Conservation (phyloP, 2,329 filamentous ascomycete genomes). For the Torrubiella hemipterigena region DNA sequence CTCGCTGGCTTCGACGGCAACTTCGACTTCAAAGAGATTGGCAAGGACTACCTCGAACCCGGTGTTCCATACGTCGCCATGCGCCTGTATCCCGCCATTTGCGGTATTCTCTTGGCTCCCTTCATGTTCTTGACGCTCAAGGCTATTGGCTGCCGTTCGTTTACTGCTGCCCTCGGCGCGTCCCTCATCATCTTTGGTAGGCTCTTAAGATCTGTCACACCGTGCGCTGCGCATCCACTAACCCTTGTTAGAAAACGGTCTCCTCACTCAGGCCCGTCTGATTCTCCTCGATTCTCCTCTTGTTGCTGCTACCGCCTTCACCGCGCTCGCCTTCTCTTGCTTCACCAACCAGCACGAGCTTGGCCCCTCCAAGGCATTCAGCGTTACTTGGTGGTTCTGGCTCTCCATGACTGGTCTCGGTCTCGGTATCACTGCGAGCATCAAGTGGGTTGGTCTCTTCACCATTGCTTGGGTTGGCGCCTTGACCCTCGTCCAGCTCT, state of each 20-base stretch:
- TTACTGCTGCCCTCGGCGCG: conserved; percentile 72
- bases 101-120: conserved; percentile 78
- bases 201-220: conserved; percentile 19
- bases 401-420: conserved; percentile 74
- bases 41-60: conserved; percentile 94
- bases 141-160: conserved; percentile 76
- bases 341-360: conserved; percentile 97
- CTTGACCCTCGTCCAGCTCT: conserved; percentile 84
- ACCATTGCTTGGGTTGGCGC: conserved; percentile 96
- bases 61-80: conserved; percentile 95
- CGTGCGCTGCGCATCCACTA: conserved; percentile 11
- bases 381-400: conserved; percentile 97
- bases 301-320: conserved; percentile 86
- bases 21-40: conserved; percentile 99
- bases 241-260: conserved; percentile 65
- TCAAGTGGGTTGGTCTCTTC: conserved; percentile 98
- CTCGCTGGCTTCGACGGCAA: conserved; percentile 87
- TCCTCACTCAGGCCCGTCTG: conserved; percentile 86
- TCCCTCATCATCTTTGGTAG: conserved; percentile 82
- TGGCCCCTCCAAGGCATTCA: conserved; percentile 78
- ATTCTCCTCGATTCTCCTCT: conserved; percentile 95
- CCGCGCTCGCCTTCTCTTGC: conserved; percentile 76
- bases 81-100: conserved; percentile 83
- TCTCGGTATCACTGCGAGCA: conserved; percentile 81
- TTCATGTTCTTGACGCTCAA: conserved; percentile 93